Evolutionary conservation across 78 protist genomes (phyloP).

Genomic region (Dictyostelium intermedium): DNA sequence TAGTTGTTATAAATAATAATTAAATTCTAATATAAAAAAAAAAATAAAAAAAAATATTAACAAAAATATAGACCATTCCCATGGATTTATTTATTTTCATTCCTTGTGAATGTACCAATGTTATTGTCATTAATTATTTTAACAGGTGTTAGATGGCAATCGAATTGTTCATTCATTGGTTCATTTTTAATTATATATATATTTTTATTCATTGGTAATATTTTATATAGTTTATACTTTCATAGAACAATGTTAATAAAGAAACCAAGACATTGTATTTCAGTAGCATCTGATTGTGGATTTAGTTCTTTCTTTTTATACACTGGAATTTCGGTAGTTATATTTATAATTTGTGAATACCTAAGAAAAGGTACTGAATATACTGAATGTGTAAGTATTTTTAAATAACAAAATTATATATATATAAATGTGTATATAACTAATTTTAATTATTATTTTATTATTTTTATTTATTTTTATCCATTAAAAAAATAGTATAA

Average conservation of each 20-base stretch:
- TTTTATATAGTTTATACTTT: constrained; percentile 24
- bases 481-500: constrained; percentile 15
- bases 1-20: background rate
- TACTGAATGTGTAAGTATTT: constrained; percentile 47
- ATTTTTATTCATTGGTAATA: constrained; percentile 21
- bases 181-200: constrained; percentile 29
- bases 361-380: constrained; percentile 58
- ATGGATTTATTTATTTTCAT: constrained; percentile 43
- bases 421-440: no score
- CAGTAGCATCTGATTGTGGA: constrained; percentile 31
- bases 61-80: constrained; percentile 44
- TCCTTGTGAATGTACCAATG: constrained; percentile 50
- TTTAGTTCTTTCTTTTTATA: constrained; percentile 42
- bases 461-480: no score
- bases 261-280: constrained; percentile 7
- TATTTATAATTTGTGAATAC: constrained; percentile 52
- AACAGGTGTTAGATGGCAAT: constrained; percentile 33
- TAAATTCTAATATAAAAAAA: no score
- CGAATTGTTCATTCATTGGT: constrained; percentile 29
- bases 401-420: no score
- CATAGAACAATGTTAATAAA: constrained; percentile 26
- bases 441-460: background rate
- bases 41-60: background rate
- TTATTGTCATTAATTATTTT: background rate
- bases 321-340: constrained; percentile 6